Evolutionary conservation across 2,329 filamentous ascomycete genomes (phyloP).

Genomic region (Rasamsonia emersonii): DNA sequence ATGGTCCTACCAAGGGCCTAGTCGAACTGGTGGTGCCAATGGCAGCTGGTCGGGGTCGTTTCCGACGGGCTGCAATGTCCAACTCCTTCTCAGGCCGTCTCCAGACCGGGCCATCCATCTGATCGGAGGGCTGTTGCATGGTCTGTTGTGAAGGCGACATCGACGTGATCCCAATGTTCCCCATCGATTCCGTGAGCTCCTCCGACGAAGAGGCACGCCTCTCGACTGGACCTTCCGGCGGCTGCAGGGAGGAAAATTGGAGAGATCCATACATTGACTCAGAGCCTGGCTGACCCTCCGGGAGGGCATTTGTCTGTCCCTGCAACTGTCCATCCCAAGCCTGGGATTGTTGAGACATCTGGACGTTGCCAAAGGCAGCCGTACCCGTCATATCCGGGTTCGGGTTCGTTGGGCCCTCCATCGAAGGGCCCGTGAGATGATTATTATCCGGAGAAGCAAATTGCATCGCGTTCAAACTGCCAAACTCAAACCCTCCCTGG

Average conservation of each 20-base stretch:
- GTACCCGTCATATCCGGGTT: constrained; percentile 7
- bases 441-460: constrained; percentile 16
- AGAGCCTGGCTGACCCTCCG: constrained; percentile 13
- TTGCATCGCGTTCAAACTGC: constrained; percentile 12
- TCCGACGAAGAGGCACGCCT: constrained; percentile 26
- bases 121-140: constrained; percentile 16
- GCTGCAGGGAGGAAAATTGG: constrained; percentile 23
- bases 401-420: constrained; percentile 13
- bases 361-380: constrained; percentile 6
- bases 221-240: constrained; percentile 19
- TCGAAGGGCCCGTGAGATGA: constrained; percentile 11
- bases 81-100: constrained; percentile 32
- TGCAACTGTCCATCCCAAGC: constrained; percentile 19
- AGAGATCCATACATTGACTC: constrained; percentile 24
- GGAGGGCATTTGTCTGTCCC: constrained; percentile 12
- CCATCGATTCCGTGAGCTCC: constrained; percentile 24
- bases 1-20: constrained; percentile 28
- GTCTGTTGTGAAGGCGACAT: constrained; percentile 13
- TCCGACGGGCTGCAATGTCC: constrained; percentile 38
- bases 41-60: constrained; percentile 38
- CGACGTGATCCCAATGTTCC: constrained; percentile 28
- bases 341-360: constrained; percentile 10
- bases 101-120: constrained; percentile 21
- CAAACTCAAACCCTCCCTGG: constrained; percentile 16
- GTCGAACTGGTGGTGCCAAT: constrained; percentile 35